Base-by-base conservation (phyloP, 441 rosid genomes). In the Biscutella laevigata region DNA sequence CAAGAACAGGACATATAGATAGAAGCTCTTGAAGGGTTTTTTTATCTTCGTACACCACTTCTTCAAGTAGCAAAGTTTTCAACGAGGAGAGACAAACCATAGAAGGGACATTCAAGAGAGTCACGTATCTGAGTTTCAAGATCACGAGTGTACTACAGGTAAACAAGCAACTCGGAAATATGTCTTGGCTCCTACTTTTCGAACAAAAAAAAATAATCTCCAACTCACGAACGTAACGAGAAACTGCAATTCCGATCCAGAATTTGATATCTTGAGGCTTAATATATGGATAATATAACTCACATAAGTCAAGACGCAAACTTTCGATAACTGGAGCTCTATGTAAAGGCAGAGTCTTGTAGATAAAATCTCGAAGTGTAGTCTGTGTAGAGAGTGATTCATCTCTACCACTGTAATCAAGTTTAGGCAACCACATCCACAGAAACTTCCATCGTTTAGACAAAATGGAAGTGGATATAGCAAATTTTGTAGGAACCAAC, bases 21-120 rank as follows among this genome's bases (percentile, higher is more conserved):
- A 47, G 4, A 21, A 59, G 39, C 16, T 7, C 21, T 28, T 0
- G 16, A 37, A 47, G 12, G 37, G 55, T 12, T 9, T 13, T 24
- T 27, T 8, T 24, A 21, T 47, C 24, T 3, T 3, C 17, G 15
- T 10, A 12, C 2, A 33, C 0, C 2, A 33, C n/a, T n/a, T n/a
- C n/a, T n/a, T n/a, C n/a, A 38, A 59, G 38, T 1, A 28, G 25
- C 48, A 59, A 14, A 20, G 6, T 37, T 47, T 47, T 47, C 9
- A 59, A 6, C 20, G 17, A 59, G 1, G 48, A 8, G n/a, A 59
- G 37, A 47, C 16, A 3, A 39, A 59, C 57, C 34, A 10, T 59
- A 20, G 26, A 34, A 39, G 49, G 64, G 29, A 59, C 41, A 48
- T 59, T 49, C 49, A 59, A 29, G 6, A 20, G 6, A 27, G 48